phyloP scores from a whole-genome alignment of 495 filamentous ascomycete species.

The Staphylotrichum tortipilum region DNA sequence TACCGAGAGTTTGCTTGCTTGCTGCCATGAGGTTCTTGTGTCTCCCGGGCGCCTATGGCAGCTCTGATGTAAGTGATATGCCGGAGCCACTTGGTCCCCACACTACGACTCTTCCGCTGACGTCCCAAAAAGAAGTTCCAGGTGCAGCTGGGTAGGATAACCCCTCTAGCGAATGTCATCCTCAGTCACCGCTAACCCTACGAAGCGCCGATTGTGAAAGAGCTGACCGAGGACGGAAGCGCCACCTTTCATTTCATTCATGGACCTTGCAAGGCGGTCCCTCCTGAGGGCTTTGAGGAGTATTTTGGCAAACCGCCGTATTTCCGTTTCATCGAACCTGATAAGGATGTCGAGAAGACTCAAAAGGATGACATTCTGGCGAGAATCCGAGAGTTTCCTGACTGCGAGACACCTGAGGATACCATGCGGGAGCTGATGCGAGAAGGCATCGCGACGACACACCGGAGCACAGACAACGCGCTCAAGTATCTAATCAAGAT shows the following conservation, averaged over 20 bases:
- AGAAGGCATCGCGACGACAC: slow-evolving; percentile 37
- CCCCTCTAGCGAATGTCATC: no score
- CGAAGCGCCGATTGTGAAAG: slow-evolving; percentile 40
- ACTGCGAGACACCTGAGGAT: slow-evolving; percentile 39
- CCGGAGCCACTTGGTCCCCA: neutral
- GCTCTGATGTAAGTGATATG: slow-evolving; percentile 37
- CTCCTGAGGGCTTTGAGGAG: slow-evolving; percentile 43
- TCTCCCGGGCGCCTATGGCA: slow-evolving; percentile 42
- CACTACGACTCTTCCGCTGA: slow-evolving; percentile 8
- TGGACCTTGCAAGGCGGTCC: slow-evolving; percentile 38
- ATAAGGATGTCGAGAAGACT: slow-evolving; percentile 31
- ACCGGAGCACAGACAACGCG: slow-evolving; percentile 33
- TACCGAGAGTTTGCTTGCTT: no score
- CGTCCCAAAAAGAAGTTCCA: slow-evolving; percentile 39
- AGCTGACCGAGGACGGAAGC: slow-evolving; percentile 36
- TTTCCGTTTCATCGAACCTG: slow-evolving; percentile 43
- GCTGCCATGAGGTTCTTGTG: slow-evolving; percentile 37
- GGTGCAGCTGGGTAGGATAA: slow-evolving; percentile 41
- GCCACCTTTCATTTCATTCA: slow-evolving; percentile 41
- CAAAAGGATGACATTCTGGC: slow-evolving; percentile 39
- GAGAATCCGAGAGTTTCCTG: slow-evolving; percentile 43
- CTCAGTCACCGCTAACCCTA: neutral
- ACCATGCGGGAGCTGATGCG: slow-evolving; percentile 45
- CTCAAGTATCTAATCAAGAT: slow-evolving; percentile 38
- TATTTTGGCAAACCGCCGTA: slow-evolving; percentile 45